Base-by-base conservation (phyloP, 2,329 filamentous ascomycete species). In the Cytospora leucostoma region DNA sequence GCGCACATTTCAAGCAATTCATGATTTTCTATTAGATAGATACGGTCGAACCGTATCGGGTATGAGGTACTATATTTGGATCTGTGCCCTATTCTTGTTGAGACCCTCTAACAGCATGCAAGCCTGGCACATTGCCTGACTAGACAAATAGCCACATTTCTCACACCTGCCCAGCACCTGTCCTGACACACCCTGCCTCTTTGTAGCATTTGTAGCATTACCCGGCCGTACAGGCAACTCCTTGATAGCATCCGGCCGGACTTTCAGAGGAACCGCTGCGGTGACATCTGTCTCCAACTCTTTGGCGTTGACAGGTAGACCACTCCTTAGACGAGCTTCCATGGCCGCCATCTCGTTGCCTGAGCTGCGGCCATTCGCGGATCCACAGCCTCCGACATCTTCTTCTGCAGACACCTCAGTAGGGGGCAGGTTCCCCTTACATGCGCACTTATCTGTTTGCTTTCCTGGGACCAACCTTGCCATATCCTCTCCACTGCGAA, bases 401-500 rank as follows among this genome's bases (percentile, higher is more conserved):
- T 88, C 88, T 56, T 87, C 84, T 52, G 70, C 69, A 7, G 68
- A 68, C 7, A 62, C 72, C 11, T 73, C 68, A 12, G 75, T 72
- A 3, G 69, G 62, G 8, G 73, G 74, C 71, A 71, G 74, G 67
- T 74, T 80, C 70, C 76, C 79, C 56, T 78, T 80, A 71, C 82
- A 84, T 59, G 71, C 76, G 67, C 80, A 81, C 10, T 77, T 74
- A 27, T 79, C 79, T 33, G 75, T 76, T 17, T 84, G 75, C 62
- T 84, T 82, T 15, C 80, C 80, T 0, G 90, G 90, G 0, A 95
- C 91, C n/a, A 98, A 79, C 63, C 86, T 87, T 11, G 93, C 94
- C 91, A 99, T 97, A 68, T 98, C 95, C 75, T 98, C 94, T 44
- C 95, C 95, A 72, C 93, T 97, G 63, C 90, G 84, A 34, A 99